A percentile compares a stretch with the other conserved stretches of the same genome.
Conservation (phyloP, 2,329 filamentous ascomycete genomes). For the Hypoxylon sp. region DNA sequence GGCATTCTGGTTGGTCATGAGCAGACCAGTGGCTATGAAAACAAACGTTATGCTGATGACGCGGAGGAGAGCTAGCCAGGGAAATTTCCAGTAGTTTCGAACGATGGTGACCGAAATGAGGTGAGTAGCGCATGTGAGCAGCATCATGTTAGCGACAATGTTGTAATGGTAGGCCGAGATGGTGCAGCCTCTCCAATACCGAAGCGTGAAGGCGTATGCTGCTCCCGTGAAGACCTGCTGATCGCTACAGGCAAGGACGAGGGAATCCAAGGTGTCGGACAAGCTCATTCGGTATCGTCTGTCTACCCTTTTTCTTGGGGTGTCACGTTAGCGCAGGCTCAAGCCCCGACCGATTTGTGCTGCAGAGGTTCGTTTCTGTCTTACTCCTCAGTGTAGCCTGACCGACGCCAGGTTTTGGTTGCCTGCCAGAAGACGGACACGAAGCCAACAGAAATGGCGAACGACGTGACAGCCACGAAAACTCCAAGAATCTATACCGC, state of each 20-base stretch:
- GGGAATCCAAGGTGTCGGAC: slow-evolving; percentile 44
- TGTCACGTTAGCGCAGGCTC: not conserved
- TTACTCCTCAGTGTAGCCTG: slow-evolving; percentile 20
- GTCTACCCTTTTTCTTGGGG: slow-evolving; percentile 8
- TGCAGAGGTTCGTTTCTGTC: not conserved
- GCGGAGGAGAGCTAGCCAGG: slow-evolving; percentile 42
- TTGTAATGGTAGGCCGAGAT: slow-evolving; percentile 51
- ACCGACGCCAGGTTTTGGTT: slow-evolving; percentile 15
- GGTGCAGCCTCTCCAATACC: slow-evolving; percentile 45
- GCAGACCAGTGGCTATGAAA: slow-evolving; percentile 45
- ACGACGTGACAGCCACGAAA: slow-evolving; percentile 38
- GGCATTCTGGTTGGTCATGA: slow-evolving; percentile 46
- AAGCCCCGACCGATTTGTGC: not conserved
- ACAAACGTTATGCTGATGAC: slow-evolving; percentile 42
- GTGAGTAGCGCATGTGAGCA: slow-evolving; percentile 49
- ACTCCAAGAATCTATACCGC: slow-evolving; percentile 35
- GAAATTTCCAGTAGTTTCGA: slow-evolving; percentile 47
- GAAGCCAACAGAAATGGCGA: slow-evolving; percentile 30
- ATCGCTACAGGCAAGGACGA: slow-evolving; percentile 48
- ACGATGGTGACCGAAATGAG: slow-evolving; percentile 47
- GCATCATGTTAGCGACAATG: slow-evolving; percentile 48
- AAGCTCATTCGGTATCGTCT: slow-evolving; percentile 26
- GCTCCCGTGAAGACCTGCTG: slow-evolving; percentile 50
- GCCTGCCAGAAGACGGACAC: slow-evolving; percentile 28
- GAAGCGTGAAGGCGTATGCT: slow-evolving; percentile 48